These are phyloP conservation scores for Suillus subalutaceus DNA, from an alignment of 768 basidiomycete species.

Conservation along the genomic window DNA sequence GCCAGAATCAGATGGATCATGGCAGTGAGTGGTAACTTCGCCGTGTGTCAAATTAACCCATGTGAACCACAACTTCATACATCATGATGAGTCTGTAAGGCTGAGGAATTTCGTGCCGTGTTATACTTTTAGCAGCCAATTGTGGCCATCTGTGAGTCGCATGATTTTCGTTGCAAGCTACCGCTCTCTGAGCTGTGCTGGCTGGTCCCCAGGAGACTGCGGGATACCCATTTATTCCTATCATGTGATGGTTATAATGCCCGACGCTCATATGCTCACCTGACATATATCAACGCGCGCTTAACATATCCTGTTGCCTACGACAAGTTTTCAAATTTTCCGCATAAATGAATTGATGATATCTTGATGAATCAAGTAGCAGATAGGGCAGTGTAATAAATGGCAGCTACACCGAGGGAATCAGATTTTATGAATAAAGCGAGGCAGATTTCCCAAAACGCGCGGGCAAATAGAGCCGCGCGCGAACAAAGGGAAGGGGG, in stretches of 20 bases:
- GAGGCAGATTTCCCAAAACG: constrained; percentile 9
- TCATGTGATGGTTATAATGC: background rate
- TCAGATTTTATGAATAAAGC: constrained; percentile 5
- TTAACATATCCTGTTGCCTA: background rate
- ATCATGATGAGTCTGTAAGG: background rate
- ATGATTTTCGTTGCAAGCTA: constrained; percentile 5
- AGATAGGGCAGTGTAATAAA: background rate
- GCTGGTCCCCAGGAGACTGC: constrained; percentile 1
- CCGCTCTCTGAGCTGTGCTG: constrained; percentile 1
- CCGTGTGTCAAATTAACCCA: background rate
- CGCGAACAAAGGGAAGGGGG: constrained; percentile 2
- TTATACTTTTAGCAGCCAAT: constrained; percentile 6
- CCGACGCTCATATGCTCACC: background rate
- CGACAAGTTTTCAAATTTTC: constrained; percentile 3
- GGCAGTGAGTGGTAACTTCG: constrained; percentile 6
- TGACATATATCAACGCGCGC: background rate
- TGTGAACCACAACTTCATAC: background rate
- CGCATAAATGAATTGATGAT: background rate
- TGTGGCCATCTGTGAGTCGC: background rate
- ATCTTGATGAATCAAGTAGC: constrained; percentile 5
- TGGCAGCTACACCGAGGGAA: constrained; percentile 3
- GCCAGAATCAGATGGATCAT: background rate
- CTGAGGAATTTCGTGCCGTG: background rate
- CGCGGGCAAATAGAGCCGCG: constrained; percentile 8
- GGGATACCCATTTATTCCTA: background rate